These are phyloP conservation scores for Wickerhamiella parazyma DNA, from an alignment of 805 yeast species.

Conservation along the genomic window DNA sequence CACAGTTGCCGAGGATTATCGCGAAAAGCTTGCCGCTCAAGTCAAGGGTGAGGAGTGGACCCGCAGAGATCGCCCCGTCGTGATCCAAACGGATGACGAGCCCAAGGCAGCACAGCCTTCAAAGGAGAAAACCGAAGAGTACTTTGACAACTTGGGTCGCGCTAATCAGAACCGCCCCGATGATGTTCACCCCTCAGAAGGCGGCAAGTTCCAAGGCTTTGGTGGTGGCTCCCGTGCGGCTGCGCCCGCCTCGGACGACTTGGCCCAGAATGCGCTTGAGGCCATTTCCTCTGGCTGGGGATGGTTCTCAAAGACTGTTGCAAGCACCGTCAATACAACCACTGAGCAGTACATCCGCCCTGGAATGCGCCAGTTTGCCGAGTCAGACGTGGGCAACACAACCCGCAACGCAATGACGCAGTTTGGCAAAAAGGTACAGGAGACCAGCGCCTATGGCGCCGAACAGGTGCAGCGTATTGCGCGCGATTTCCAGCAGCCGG, in stretches of 20 bases:
- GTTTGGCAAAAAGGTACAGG: conserved; percentile 88
- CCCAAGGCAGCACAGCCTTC: conserved; percentile 11
- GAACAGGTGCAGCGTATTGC: conserved; percentile 53
- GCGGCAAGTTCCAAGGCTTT: conserved; percentile 85
- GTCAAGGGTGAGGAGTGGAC: conserved; percentile 61
- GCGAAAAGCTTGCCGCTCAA: conserved; percentile 59
- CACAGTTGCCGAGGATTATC: conserved; percentile 88
- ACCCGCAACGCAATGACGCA: conserved; percentile 91
- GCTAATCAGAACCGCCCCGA: conserved; percentile 61
- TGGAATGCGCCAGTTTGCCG: conserved; percentile 66
- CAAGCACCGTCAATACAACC: conserved; percentile 72
- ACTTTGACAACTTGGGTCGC: conserved; percentile 68
- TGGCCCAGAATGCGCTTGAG: conserved; percentile 68
- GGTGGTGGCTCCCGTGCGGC: conserved; percentile 41
- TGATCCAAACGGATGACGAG: conserved; percentile 16
- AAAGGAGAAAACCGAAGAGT: conserved; percentile 45
- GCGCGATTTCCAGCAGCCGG: conserved; percentile 17
- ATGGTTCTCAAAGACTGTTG: conserved; percentile 70
- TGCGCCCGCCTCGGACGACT: conserved; percentile 31
- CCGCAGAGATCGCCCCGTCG: conserved; percentile 32
- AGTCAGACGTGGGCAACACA: conserved; percentile 64
- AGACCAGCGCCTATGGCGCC: conserved; percentile 65
- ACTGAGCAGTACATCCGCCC: conserved; percentile 85
- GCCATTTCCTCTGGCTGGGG: conserved; percentile 91
- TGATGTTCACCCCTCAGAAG: conserved; percentile 78